phyloP scores from a whole-genome alignment of 208 protist species.

The Acanthamoeba sp. region DNA sequence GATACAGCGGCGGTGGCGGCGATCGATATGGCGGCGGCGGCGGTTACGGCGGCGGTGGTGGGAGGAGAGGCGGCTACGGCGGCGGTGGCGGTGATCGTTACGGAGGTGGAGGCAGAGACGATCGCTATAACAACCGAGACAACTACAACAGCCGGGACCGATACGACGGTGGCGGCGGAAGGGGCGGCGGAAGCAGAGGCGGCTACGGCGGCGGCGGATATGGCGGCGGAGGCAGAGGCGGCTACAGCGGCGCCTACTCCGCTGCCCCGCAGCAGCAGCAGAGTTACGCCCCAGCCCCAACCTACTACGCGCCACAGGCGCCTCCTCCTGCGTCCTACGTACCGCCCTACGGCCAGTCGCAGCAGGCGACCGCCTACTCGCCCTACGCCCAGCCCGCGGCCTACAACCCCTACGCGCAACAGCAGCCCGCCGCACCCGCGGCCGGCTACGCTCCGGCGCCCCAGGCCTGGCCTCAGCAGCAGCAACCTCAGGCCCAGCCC shows the following conservation, averaged over 20 bases:
- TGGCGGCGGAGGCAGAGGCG: not conserved
- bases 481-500: not conserved
- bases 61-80: not conserved
- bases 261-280: not conserved
- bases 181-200: not conserved
- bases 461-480: not conserved
- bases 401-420: not conserved
- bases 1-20: not conserved
- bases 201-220: not conserved
- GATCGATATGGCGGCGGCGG: slow-evolving; percentile 16
- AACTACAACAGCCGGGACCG: not conserved
- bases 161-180: not conserved
- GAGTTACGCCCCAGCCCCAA: not conserved
- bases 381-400: not conserved
- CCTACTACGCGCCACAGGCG: not conserved
- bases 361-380: not conserved
- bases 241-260: not conserved
- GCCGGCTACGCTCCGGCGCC: not conserved
- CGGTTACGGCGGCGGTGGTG: not conserved
- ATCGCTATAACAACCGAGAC: not conserved
- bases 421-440: not conserved
- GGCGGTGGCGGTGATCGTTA: not conserved
- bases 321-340: not conserved
- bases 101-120: not conserved
- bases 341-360: not conserved